Percentiles rank a stretch among this genome's conserved stretches.
Conservation (phyloP, 345 rosid genomes). For the Triadica sebifera region DNA sequence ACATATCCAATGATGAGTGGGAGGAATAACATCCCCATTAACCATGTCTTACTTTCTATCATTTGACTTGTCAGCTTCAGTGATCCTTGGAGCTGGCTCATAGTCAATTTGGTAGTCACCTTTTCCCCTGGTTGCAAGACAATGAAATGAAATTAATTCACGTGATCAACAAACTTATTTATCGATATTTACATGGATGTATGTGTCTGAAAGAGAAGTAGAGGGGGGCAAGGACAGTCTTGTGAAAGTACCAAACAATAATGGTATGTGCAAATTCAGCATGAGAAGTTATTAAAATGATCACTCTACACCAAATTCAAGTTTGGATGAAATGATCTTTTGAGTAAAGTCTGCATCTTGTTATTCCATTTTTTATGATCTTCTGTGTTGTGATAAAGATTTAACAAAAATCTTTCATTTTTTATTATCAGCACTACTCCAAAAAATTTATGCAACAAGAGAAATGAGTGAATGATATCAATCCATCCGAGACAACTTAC, state of each 20-base stretch:
- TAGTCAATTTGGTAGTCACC: constrained; percentile 94
- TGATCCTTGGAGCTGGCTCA: constrained; percentile 83
- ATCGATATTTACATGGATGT: neutral
- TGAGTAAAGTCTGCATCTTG: neutral
- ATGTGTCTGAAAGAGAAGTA: neutral
- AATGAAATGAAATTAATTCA: constrained; percentile 14
- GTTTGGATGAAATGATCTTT: neutral
- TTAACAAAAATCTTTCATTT: neutral
- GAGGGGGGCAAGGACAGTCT: neutral
- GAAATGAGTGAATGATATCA: too few relatives aligned
- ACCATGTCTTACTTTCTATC: constrained; percentile 68
- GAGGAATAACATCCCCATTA: neutral
- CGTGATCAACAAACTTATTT: neutral
- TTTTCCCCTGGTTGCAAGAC: constrained; percentile 59
- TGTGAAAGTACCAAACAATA: neutral
- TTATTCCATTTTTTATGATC: neutral
- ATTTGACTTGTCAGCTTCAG: constrained; percentile 84
- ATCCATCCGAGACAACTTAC: constrained; percentile 21
- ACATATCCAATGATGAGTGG: neutral
- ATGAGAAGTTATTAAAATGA: neutral
- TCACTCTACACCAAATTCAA: neutral
- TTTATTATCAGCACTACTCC: neutral
- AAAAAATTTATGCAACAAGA: neutral
- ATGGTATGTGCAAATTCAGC: neutral
- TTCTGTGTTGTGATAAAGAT: neutral